Evolutionary conservation across 345 rosid genomes (phyloP).

Genomic region (Arabis alpina): DNA sequence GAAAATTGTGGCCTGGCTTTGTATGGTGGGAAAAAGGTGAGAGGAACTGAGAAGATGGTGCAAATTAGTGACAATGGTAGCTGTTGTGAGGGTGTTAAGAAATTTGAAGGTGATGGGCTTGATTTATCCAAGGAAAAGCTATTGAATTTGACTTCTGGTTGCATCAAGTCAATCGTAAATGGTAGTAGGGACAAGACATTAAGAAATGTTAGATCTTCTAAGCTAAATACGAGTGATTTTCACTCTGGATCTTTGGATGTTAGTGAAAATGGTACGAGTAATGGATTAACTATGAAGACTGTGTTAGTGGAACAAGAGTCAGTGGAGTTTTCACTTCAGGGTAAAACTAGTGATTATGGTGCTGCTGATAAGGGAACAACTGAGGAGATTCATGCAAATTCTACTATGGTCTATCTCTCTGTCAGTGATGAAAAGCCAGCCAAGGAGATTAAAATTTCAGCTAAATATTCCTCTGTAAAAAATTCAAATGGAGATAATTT

Average conservation of each 20-base stretch:
- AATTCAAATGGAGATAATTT: conserved; percentile 37
- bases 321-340: conserved; percentile 15
- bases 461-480: conserved; percentile 37
- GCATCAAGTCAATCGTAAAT: conserved; percentile 27
- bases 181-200: conserved; percentile 16
- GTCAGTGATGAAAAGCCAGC: conserved; percentile 42
- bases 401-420: conserved; percentile 28
- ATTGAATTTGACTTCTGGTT: not conserved
- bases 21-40: conserved; percentile 22
- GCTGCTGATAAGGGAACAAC: conserved; percentile 19
- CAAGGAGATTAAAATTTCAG: conserved; percentile 42
- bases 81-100: conserved; percentile 21
- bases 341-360: conserved; percentile 12
- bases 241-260: conserved; percentile 13
- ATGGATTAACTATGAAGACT: conserved; percentile 17
- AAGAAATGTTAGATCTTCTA: conserved; percentile 22
- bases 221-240: conserved; percentile 14
- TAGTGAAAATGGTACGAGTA: conserved; percentile 32
- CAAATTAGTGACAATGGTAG: conserved; percentile 36
- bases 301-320: conserved; percentile 25
- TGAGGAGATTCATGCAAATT: conserved; percentile 32
- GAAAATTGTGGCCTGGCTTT: conserved; percentile 17
- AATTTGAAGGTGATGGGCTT: conserved; percentile 26
- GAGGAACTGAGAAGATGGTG: conserved; percentile 42
- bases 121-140: conserved; percentile 26